Percentiles rank a stretch among this genome's conserved stretches.
phyloP scores from a whole-genome alignment of 768 basidiomycete genomes.

The Hypsizygus marmoreus region DNA sequence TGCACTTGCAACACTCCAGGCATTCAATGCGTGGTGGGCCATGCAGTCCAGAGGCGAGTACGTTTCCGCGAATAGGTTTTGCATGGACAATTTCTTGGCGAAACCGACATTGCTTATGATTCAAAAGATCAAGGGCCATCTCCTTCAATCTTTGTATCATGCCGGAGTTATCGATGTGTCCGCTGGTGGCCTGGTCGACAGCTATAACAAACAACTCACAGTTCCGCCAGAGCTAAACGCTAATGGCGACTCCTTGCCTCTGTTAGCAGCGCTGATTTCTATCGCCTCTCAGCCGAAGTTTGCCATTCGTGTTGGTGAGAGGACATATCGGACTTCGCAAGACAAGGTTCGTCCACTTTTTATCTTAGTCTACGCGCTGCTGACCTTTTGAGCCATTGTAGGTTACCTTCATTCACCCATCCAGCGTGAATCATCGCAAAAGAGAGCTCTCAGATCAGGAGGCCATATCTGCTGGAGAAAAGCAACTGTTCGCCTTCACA shows the following conservation, averaged over 20 bases:
- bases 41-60: slow-evolving; percentile 70
- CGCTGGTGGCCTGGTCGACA: slow-evolving; percentile 56
- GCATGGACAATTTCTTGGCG: slow-evolving; percentile 82
- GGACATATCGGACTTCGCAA: slow-evolving; percentile 67
- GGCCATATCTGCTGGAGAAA: slow-evolving; percentile 43
- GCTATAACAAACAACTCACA: slow-evolving; percentile 32
- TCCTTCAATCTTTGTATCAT: slow-evolving; percentile 74
- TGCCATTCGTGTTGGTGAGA: slow-evolving; percentile 73
- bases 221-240: slow-evolving; percentile 71
- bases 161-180: slow-evolving; percentile 84
- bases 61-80: slow-evolving; percentile 70
- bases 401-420: slow-evolving; percentile 80
- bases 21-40: slow-evolving; percentile 81
- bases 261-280: slow-evolving; percentile 82
- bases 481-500: slow-evolving; percentile 77
- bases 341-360: slow-evolving; percentile 67
- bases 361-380: neutral
- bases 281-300: slow-evolving; percentile 90
- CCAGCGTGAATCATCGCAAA: slow-evolving; percentile 82
- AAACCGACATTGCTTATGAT: slow-evolving; percentile 84
- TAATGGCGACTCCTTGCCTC: slow-evolving; percentile 72
- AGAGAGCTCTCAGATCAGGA: slow-evolving; percentile 36
- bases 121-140: slow-evolving; percentile 75
- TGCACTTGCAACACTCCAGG: slow-evolving; percentile 73
- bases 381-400: slow-evolving; percentile 30